Conservation (phyloP, 352 stramenopile species). For the Albugo candida region DNA sequence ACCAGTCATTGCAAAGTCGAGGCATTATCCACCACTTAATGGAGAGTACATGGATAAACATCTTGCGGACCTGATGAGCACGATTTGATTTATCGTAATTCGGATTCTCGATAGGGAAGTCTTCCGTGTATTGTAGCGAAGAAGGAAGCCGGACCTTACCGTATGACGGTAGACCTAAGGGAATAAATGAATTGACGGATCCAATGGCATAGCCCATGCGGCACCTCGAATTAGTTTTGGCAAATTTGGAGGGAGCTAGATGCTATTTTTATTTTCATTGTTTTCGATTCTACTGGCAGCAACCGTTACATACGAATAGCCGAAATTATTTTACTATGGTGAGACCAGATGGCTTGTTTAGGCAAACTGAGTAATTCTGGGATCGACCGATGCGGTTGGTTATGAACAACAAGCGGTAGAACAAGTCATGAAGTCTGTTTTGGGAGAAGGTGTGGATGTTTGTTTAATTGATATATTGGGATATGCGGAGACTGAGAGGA, state of each 20-base stretch:
- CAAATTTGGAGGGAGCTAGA: background rate
- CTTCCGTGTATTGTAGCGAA: no score
- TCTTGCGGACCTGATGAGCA: background rate
- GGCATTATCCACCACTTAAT: background rate
- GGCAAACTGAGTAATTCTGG: constrained; percentile 6
- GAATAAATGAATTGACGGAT: constrained; percentile 8
- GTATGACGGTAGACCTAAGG: background rate
- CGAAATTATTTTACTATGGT: constrained; percentile 2
- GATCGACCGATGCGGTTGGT: constrained; percentile 5
- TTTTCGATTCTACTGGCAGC: constrained; percentile 5
- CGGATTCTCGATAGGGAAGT: background rate
- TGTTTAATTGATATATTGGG: constrained; percentile 17
- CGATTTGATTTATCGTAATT: background rate
- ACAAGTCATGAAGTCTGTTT: background rate
- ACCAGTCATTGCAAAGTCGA: background rate
- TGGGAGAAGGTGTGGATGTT: constrained; percentile 6
- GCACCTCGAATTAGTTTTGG: constrained; percentile 4
- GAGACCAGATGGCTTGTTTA: constrained; percentile 10
- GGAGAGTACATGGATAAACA: background rate
- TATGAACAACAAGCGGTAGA: constrained; percentile 8
- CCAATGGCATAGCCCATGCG: constrained; percentile 11
- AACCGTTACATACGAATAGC: background rate
- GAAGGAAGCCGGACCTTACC: background rate
- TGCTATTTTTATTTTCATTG: constrained; percentile 2
- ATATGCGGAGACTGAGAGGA: constrained; percentile 3